These are phyloP conservation scores for Tritrichomonas musculus DNA, from an alignment of 208 protist genomes.

Conservation along the genomic window DNA sequence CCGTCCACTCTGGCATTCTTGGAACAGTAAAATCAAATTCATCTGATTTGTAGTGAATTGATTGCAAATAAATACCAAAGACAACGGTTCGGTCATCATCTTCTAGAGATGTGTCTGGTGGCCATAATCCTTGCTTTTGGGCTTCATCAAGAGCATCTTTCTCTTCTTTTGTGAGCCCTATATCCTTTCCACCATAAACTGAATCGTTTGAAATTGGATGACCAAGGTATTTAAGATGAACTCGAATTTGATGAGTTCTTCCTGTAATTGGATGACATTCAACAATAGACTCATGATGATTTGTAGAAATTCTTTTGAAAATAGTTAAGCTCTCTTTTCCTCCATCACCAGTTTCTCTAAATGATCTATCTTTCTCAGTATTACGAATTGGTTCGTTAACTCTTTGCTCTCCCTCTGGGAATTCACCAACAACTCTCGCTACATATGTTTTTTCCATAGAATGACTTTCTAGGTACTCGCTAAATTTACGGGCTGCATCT, in stretches of 20 bases:
- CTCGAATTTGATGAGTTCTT: constrained; percentile 75
- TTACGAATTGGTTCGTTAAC: background rate
- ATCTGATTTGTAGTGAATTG: background rate
- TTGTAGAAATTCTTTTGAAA: background rate
- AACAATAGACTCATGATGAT: constrained; percentile 54
- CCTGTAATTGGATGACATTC: constrained; percentile 67
- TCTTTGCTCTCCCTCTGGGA: background rate
- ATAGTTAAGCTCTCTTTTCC: background rate
- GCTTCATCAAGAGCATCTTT: background rate
- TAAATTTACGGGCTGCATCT: background rate
- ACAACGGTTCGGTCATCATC: background rate
- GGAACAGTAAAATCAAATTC: background rate
- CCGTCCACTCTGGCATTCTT: constrained; percentile 2
- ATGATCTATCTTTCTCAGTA: background rate
- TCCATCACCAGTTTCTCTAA: background rate
- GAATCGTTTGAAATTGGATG: constrained; percentile 68
- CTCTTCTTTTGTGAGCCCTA: background rate
- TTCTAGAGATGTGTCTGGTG: background rate
- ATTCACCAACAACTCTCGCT: constrained; percentile 11
- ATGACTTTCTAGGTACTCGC: background rate
- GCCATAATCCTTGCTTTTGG: background rate
- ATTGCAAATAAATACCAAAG: constrained; percentile 15
- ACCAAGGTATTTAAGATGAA: constrained; percentile 69
- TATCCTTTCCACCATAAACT: constrained; percentile 55
- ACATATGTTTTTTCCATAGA: constrained; percentile 23